phyloP scores from a whole-genome alignment of 495 filamentous ascomycete genomes.

The Neurospora hispaniola region DNA sequence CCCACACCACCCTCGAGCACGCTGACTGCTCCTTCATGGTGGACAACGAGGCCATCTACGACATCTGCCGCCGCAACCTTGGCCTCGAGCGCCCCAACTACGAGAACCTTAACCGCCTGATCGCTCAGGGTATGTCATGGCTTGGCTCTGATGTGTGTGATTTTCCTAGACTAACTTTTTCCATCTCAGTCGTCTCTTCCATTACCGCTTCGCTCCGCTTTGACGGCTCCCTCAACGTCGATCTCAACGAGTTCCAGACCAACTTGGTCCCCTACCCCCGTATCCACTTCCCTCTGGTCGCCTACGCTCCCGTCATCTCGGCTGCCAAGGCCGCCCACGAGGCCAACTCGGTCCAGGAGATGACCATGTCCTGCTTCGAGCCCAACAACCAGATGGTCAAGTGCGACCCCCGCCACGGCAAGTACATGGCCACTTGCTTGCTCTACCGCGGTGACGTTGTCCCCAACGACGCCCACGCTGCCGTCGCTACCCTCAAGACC shows the following conservation, averaged over 20 bases:
- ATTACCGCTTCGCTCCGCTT: conserved; percentile 98
- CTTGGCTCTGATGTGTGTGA: background rate
- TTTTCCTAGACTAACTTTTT: background rate
- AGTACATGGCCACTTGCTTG: conserved; percentile 99
- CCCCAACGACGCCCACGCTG: conserved; percentile 83
- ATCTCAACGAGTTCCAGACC: conserved; percentile 99
- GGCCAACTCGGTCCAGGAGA: conserved; percentile 78
- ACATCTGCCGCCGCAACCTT: conserved; percentile 95
- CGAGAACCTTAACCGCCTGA: conserved; percentile 96
- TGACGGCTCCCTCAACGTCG: conserved; percentile 97
- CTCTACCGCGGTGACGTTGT: conserved; percentile 98
- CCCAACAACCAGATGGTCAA: conserved; percentile 95
- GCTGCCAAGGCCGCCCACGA: conserved; percentile 91
- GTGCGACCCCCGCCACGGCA: conserved; percentile 96
- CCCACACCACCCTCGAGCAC: conserved; percentile 97
- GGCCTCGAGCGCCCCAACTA: conserved; percentile 94
- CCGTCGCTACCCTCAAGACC: conserved; percentile 92
- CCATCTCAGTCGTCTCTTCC: conserved; percentile 73
- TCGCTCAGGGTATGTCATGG: conserved; percentile 67
- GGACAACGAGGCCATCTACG: conserved; percentile 99
- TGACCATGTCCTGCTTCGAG: conserved; percentile 81
- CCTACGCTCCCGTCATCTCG: conserved; percentile 90
- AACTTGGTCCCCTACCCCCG: conserved; percentile 97
- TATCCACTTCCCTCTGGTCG: conserved; percentile 97
- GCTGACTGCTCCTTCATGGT: conserved; percentile 99